These are phyloP conservation scores for Colletotrichum sp. DNA, from an alignment of 2,329 filamentous ascomycete species.

Conservation along the genomic window DNA sequence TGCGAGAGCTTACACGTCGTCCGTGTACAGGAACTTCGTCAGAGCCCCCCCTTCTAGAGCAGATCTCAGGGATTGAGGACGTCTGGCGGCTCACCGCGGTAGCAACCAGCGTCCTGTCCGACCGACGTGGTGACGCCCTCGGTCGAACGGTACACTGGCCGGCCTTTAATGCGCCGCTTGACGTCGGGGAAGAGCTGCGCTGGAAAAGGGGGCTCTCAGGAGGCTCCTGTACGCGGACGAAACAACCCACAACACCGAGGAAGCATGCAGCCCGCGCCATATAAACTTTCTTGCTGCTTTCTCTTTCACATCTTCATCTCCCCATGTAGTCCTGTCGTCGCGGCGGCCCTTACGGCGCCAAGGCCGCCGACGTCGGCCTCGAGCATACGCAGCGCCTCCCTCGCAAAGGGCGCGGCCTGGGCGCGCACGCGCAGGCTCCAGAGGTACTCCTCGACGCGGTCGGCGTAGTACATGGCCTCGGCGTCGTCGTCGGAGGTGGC, in stretches of 20 bases:
- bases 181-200: not conserved
- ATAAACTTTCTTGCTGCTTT: no score
- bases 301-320: conserved; percentile 21
- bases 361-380: conserved; percentile 29
- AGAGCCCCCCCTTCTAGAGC: not conserved
- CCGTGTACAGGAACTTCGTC: not conserved
- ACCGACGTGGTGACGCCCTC: not conserved
- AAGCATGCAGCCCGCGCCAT: no score
- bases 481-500: conserved; percentile 39
- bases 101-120: not conserved
- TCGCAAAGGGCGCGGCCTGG: conserved; percentile 41
- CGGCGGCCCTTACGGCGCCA: conserved; percentile 12
- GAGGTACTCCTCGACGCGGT: conserved; percentile 42
- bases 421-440: conserved; percentile 47
- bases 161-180: not conserved
- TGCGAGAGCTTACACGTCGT: not conserved
- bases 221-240: not conserved
- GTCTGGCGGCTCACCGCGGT: not conserved
- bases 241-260: not conserved
- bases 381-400: conserved; percentile 42
- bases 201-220: not conserved
- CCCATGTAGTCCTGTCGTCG: not conserved
- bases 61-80: not conserved
- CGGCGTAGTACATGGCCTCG: conserved; percentile 44
- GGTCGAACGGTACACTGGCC: not conserved